Conservation (phyloP, 2,329 filamentous ascomycete species). For the Exutisphaerella laricina region DNA sequence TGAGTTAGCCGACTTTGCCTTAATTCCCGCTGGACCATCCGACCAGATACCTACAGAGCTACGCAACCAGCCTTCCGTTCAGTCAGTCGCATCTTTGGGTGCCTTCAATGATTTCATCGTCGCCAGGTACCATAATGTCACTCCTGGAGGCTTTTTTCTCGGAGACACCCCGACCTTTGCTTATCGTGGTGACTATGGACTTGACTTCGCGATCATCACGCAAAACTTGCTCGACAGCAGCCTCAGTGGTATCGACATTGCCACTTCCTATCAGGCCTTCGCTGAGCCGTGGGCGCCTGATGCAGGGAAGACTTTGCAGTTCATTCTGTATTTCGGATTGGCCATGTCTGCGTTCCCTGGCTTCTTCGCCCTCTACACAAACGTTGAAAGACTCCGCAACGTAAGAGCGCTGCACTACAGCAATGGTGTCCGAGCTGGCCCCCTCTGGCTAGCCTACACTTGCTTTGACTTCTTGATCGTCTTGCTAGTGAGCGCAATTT, state of each 20-base stretch:
- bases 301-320: slow-evolving; percentile 67
- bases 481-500: slow-evolving; percentile 59
- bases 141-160: slow-evolving; percentile 75
- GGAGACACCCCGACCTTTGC: slow-evolving; percentile 61
- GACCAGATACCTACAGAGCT: slow-evolving; percentile 28
- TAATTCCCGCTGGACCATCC: slow-evolving; percentile 40
- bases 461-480: slow-evolving; percentile 75
- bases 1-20: slow-evolving; percentile 16
- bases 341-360: slow-evolving; percentile 73
- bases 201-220: slow-evolving; percentile 65
- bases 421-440: slow-evolving; percentile 76
- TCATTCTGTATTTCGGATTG: slow-evolving; percentile 76
- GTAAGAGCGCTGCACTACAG: slow-evolving; percentile 85
- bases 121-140: slow-evolving; percentile 60
- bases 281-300: slow-evolving; percentile 65
- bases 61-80: slow-evolving; percentile 33
- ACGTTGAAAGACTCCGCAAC: slow-evolving; percentile 70
- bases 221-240: slow-evolving; percentile 87
- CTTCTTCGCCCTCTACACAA: slow-evolving; percentile 85
- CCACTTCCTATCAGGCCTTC: slow-evolving; percentile 67
- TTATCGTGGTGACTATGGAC: slow-evolving; percentile 60
- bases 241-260: slow-evolving; percentile 62
- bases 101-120: slow-evolving; percentile 64
- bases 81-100: slow-evolving; percentile 57
- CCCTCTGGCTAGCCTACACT: slow-evolving; percentile 79